Base-by-base conservation (phyloP, 2,329 filamentous ascomycete species). In the Fusarium coicis region DNA sequence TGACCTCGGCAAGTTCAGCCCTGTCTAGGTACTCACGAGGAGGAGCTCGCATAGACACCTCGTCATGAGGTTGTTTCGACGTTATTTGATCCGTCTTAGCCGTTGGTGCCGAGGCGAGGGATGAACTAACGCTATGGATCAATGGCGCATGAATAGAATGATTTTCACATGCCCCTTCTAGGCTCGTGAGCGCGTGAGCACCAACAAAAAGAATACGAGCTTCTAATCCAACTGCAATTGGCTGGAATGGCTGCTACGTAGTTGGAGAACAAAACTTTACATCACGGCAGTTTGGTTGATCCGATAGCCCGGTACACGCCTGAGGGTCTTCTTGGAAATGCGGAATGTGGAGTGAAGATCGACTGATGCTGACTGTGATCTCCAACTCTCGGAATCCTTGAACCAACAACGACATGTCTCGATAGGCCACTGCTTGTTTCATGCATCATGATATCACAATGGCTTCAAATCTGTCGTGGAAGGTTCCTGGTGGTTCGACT, bases 21-120 rank as follows among this genome's bases (percentile, higher is more conserved):
- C 34, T 32, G 32, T 21, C 19, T 16, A 26, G 26, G 26, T 28
- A 28, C 50, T 59, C 54, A 59, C 53, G 49, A 34, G 65, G 59
- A 56, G 21, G n/a, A 52, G 44, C 44, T 43, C 52, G 56, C 66
- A 66, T 67, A 34, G 30, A 30, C 43, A 32, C 36, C 21, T 30
- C 42, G 32, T 72, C 70, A 70, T 58, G 43, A 72, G 58, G 62
- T 59, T 46, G 47, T 70, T 63, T 57, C 58, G 40, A 40, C 46
- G 30, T 42, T 30, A 36, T 34, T 42, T 37, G n/a, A 66, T 66
- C 64, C 64, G 44, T 44, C 49, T 50, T 68, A 69, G 70, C 74
- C 75, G 74, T 75, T 70, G 68, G 60, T 63, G 58, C 73, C 70
- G 69, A 76, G 72, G 74, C 62, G 34, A 58, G 42, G 55, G 55